phyloP scores from a whole-genome alignment of 768 basidiomycete genomes.

The Phaeotremella skinneri region DNA sequence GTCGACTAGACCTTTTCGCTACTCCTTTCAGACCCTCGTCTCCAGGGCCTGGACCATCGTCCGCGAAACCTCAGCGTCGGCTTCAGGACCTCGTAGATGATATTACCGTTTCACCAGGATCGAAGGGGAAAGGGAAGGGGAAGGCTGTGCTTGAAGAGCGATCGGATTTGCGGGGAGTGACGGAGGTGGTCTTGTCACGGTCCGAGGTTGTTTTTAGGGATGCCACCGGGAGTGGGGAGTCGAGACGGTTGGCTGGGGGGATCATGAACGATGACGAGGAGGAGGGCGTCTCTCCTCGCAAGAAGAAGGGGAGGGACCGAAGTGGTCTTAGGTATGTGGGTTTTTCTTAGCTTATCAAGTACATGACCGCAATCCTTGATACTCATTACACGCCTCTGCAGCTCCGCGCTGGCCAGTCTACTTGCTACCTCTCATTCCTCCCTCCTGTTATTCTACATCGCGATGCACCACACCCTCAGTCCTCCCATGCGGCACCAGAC shows the following conservation, averaged over 20 bases:
- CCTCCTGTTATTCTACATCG: slow-evolving; percentile 39
- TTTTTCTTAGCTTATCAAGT: slow-evolving; percentile 7
- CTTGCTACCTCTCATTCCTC: slow-evolving; percentile 29
- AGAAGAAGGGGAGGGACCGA: slow-evolving; percentile 14
- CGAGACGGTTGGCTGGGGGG: neutral
- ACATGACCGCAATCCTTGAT: slow-evolving; percentile 25
- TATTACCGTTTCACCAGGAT: neutral
- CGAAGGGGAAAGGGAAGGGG: neutral
- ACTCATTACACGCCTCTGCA: neutral
- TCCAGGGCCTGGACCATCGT: neutral
- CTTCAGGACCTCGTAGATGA: neutral
- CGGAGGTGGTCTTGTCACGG: neutral
- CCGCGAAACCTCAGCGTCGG: slow-evolving; percentile 1
- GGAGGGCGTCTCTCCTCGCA: slow-evolving; percentile 36
- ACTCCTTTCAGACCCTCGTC: neutral
- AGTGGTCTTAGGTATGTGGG: neutral
- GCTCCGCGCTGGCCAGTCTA: slow-evolving; percentile 18
- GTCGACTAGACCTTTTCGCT: neutral
- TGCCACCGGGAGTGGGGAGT: neutral
- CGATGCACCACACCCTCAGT: slow-evolving; percentile 26
- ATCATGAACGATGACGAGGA: slow-evolving; percentile 32
- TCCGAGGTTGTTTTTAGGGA: neutral
- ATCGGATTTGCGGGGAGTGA: neutral
- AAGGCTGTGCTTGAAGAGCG: neutral
- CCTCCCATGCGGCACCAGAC: slow-evolving; percentile 8